Evolutionary conservation across 441 rosid species (phyloP).

Genomic region (Brassica balearica): DNA sequence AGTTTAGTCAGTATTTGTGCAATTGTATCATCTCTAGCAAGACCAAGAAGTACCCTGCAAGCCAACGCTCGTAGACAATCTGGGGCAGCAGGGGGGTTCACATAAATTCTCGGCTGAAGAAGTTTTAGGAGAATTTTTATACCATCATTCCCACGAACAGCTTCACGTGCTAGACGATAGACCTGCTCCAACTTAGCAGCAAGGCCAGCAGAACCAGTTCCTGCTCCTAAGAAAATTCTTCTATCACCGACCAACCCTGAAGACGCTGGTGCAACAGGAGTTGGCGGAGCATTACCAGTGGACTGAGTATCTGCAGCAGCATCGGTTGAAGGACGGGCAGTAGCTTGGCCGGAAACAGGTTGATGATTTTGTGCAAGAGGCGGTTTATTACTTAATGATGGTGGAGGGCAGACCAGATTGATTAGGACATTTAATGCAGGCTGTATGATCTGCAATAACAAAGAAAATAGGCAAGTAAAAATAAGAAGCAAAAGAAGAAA

Average conservation of each 20-base stretch:
- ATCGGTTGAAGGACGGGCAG: slow-evolving; percentile 54
- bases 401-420: slow-evolving; percentile 98
- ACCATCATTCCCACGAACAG: slow-evolving; percentile 96
- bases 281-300: slow-evolving; percentile 56
- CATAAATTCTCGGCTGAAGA: slow-evolving; percentile 88
- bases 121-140: slow-evolving; percentile 97
- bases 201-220: slow-evolving; percentile 98
- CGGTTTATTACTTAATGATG: slow-evolving; percentile 93
- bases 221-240: slow-evolving; percentile 93
- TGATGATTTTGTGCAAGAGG: slow-evolving; percentile 75
- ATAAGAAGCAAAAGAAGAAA: slow-evolving; percentile 30
- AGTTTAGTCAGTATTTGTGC: slow-evolving; percentile 97
- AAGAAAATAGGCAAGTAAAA: slow-evolving; percentile 29
- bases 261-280: slow-evolving; percentile 59
- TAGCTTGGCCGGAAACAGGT: slow-evolving; percentile 55
- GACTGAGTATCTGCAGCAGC: slow-evolving; percentile 53
- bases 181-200: slow-evolving; percentile 99
- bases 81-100: slow-evolving; percentile 82
- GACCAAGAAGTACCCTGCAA: slow-evolving; percentile 96
- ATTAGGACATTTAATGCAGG: slow-evolving; percentile 91
- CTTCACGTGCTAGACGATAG: slow-evolving; percentile 96
- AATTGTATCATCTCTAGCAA: slow-evolving; percentile 97
- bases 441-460: slow-evolving; percentile 80
- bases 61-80: slow-evolving; percentile 98
- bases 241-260: slow-evolving; percentile 98